phyloP scores from a whole-genome alignment of 2,329 filamentous ascomycete genomes.

The Cytospora schulzeri region DNA sequence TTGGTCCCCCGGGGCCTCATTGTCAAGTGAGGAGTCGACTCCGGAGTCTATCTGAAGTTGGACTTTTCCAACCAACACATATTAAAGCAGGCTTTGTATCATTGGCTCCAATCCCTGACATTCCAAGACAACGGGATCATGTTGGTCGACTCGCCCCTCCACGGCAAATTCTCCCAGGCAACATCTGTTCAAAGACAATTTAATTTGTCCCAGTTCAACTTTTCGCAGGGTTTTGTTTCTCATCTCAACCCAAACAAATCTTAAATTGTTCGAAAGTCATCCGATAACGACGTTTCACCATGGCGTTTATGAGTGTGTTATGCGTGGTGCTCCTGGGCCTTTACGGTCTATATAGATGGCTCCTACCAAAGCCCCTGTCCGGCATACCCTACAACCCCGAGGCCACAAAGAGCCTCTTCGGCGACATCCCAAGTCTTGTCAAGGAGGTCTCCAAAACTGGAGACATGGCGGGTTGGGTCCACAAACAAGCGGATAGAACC shows the following conservation, averaged over 20 bases:
- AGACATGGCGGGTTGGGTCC: constrained; percentile 27
- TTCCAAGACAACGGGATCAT: no score
- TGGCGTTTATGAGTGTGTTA: not conserved
- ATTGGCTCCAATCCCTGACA: not conserved
- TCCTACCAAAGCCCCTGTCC: constrained; percentile 34
- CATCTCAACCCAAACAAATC: no score
- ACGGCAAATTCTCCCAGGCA: not conserved
- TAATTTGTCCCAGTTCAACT: not conserved
- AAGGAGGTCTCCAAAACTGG: constrained; percentile 25
- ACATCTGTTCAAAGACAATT: not conserved
- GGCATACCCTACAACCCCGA: constrained; percentile 36
- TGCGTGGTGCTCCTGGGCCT: not conserved
- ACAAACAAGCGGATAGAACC: constrained; percentile 16
- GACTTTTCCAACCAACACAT: not conserved
- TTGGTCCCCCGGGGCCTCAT: no score
- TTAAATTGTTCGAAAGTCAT: no score
- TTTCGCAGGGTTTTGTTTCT: not conserved
- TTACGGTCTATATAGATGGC: constrained; percentile 21
- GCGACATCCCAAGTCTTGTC: constrained; percentile 30
- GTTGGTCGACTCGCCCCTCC: not conserved
- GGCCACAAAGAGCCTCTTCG: constrained; percentile 30
- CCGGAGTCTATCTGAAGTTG: not conserved
- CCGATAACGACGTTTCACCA: not conserved
- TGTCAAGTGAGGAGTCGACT: no score
- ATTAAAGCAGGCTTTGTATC: not conserved